Evolutionary conservation across 75 land plant species (phyloP).

Genomic region (Picea glauca): DNA sequence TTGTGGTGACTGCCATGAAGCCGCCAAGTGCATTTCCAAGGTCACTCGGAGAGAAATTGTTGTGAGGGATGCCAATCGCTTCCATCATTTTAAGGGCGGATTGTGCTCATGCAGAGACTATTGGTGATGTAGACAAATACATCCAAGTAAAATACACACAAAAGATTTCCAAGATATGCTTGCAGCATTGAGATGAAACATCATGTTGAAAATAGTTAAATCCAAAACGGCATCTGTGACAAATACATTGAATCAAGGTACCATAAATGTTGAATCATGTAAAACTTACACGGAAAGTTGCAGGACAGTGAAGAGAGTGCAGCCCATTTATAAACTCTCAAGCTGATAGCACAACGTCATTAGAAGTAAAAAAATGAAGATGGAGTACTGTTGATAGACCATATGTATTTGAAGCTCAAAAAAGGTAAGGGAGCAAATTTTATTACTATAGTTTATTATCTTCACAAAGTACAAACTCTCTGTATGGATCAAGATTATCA

Average conservation of each 20-base stretch:
- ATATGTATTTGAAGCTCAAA: neutral
- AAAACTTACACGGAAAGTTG: neutral
- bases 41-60: conserved; percentile 1
- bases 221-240: neutral
- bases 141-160: neutral
- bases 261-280: neutral
- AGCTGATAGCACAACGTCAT: neutral
- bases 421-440: neutral
- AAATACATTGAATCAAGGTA: neutral
- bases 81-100: conserved; percentile 4
- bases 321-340: neutral
- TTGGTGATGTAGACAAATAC: neutral
- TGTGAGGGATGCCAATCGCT: conserved; percentile 2
- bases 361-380: neutral
- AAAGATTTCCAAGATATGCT: neutral
- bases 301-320: neutral
- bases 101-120: conserved; percentile 5
- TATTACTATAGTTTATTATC: neutral
- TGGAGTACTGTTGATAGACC: neutral
- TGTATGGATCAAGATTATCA: neutral
- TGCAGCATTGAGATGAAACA: neutral
- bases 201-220: neutral
- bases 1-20: conserved; percentile 6
- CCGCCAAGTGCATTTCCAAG: conserved; percentile 3
- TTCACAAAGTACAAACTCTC: neutral